A percentile compares a stretch with the other conserved stretches of the same genome.
These are phyloP conservation scores for Mortierella sp. DNA, from an alignment of 371 early-diverging fungal genomes.

Conservation along the genomic window DNA sequence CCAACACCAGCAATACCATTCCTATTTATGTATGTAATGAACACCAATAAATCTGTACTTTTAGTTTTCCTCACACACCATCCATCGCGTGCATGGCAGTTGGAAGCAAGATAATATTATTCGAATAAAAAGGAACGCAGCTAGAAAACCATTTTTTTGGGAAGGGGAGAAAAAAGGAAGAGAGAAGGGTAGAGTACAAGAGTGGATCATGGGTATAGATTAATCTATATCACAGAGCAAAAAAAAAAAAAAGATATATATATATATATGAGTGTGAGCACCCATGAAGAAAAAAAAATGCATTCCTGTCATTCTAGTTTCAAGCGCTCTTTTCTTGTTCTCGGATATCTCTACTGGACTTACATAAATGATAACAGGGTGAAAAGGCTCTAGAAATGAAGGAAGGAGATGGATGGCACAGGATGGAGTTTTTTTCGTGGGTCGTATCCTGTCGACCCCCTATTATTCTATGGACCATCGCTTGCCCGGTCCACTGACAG, in stretches of 20 bases:
- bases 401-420: neutral
- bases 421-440: neutral
- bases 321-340: neutral
- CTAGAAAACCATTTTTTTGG: neutral
- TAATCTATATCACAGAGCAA: neutral
- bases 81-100: neutral
- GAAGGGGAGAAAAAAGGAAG: neutral
- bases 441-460: neutral
- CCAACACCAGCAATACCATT: neutral
- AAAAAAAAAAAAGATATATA: neutral
- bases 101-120: neutral
- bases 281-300: neutral
- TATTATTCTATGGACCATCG: conserved; percentile 56
- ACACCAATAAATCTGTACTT: neutral
- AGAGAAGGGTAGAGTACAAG: neutral
- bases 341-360: neutral
- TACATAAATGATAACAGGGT: conserved; percentile 2
- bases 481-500: conserved; percentile 34
- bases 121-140: neutral
- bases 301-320: neutral
- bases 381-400: neutral
- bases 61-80: neutral
- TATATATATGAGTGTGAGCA: neutral
- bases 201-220: conserved; percentile 8
- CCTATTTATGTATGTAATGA: neutral